These are phyloP conservation scores for Thymus mandschuricus DNA, from an alignment of 257 asterid genomes.

Conservation along the genomic window DNA sequence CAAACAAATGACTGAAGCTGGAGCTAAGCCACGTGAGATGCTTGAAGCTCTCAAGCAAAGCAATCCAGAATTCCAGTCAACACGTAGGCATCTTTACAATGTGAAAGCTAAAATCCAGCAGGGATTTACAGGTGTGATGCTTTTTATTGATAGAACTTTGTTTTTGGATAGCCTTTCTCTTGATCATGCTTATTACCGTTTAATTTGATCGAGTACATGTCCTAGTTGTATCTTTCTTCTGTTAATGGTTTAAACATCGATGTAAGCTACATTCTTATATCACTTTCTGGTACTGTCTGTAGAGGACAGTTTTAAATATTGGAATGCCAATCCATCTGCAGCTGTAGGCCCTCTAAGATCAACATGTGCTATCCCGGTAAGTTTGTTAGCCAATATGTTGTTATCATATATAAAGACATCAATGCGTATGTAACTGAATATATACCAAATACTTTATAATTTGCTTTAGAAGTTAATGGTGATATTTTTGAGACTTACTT, in stretches of 20 bases:
- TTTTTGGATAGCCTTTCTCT: not conserved
- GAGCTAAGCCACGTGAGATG: conserved; percentile 47
- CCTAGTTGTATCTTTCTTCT: not conserved
- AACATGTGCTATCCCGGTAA: conserved; percentile 34
- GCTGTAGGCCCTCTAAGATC: conserved; percentile 30
- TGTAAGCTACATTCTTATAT: not conserved
- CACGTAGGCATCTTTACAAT: conserved; percentile 55
- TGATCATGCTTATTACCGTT: not conserved
- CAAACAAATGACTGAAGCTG: conserved; percentile 56
- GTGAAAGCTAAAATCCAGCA: conserved; percentile 54
- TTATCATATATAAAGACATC: not conserved
- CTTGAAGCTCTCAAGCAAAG: conserved; percentile 48
- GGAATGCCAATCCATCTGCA: conserved; percentile 40
- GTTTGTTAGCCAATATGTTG: conserved; percentile 8
- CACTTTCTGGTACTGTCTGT: conserved; percentile 27
- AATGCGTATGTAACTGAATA: no score
- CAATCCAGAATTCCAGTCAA: conserved; percentile 53
- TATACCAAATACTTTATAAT: no score
- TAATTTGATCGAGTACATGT: not conserved
- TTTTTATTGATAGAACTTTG: not conserved
- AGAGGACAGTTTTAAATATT: conserved; percentile 41
- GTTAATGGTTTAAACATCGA: not conserved
- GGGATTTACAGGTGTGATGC: conserved; percentile 46
- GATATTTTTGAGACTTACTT: not conserved
- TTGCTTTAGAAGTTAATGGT: not conserved